A percentile compares a stretch with the other conserved stretches of the same genome.
phyloP scores from a whole-genome alignment of 2,329 filamentous ascomycete genomes.

The Nothopassalora personata region DNA sequence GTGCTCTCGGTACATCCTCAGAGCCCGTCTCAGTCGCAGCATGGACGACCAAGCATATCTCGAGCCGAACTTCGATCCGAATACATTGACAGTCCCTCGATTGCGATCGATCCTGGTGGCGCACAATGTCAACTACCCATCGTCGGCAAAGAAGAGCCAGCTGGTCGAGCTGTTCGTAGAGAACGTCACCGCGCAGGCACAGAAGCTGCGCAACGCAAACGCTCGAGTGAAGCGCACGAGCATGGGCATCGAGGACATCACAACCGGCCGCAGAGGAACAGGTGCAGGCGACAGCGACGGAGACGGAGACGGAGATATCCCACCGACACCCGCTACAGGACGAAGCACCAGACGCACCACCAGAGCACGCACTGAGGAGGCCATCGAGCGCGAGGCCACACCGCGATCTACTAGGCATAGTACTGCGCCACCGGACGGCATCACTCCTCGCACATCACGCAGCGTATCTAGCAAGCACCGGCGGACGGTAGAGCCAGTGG shows the following conservation, averaged over 20 bases:
- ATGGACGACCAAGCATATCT: slow-evolving; percentile 74
- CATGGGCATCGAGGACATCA: slow-evolving; percentile 69
- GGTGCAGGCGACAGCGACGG: slow-evolving; percentile 57
- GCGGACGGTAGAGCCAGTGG: slow-evolving; percentile 33
- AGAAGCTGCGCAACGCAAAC: slow-evolving; percentile 67
- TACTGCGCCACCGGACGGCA: slow-evolving; percentile 30
- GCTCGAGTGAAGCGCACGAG: slow-evolving; percentile 80
- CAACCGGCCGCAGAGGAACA: slow-evolving; percentile 54
- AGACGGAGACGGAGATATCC: slow-evolving; percentile 40
- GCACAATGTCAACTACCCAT: slow-evolving; percentile 79
- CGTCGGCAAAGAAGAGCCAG: slow-evolving; percentile 85
- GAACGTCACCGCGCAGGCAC: slow-evolving; percentile 70
- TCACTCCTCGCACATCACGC: slow-evolving; percentile 27
- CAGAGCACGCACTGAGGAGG: slow-evolving; percentile 37
- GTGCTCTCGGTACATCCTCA: background rate
- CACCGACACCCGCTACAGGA: slow-evolving; percentile 34
- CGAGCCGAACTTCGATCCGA: slow-evolving; percentile 77
- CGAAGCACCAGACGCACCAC: slow-evolving; percentile 29
- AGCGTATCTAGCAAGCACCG: slow-evolving; percentile 41
- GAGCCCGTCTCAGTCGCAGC: background rate
- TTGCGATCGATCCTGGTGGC: slow-evolving; percentile 86
- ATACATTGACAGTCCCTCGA: slow-evolving; percentile 76
- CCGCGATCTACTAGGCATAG: slow-evolving; percentile 28
- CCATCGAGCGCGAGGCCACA: slow-evolving; percentile 27
- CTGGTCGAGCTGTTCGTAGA: slow-evolving; percentile 79